Evolutionary conservation across 768 basidiomycete species (phyloP), one percentile per base, ranked within the genome.

Genomic region (Boletus reticulatus): DNA sequence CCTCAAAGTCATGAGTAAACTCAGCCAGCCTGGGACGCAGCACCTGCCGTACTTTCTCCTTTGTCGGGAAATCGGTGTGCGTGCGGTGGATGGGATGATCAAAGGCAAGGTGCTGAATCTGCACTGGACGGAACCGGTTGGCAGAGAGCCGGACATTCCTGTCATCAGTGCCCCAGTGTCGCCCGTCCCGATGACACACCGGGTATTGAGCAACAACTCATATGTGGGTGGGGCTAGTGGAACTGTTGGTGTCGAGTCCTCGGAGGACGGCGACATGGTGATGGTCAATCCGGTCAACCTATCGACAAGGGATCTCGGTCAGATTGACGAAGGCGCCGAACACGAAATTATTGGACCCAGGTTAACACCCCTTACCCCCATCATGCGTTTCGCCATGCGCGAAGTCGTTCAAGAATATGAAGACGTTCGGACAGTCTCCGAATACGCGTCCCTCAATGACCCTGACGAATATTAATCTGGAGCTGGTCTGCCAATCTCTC

Each of bases 81-180:
- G 83, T 10, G 88, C 88, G 6, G 88, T 93, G 9, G 92, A 93
- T 65, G 90, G 88, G 27, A 88, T 93, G 89, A 82, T 94, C 45
- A 84, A 85, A 57, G 88, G 85, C 1, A 79, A 85, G 50, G 83
- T 93, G 48, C 70, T 91, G 51, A 88, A 90, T 66, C 67, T 91
- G 60, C 77, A 88, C 49, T 91, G 89, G 89, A 88, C 86, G 48
- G 87, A 89, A 58, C 75, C 84, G 1, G 78, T 89, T 24, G 82
- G 84, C 46, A 77, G 73, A 61, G 87, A 88, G 65, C 73, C 69
- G 50, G 65, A 74, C 32, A 58, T 62, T 20, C 65, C 62, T 12
- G 56, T 66, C 11, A 69, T 67, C 53, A 65, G 67, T 9, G 69
- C 61, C 4, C 59, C 69, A 0, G 62, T 64, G 2, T 62, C 71